Evolutionary conservation across 1,139 yeast species (phyloP).

Genomic region (Scheffersomyces illinoinensis): DNA sequence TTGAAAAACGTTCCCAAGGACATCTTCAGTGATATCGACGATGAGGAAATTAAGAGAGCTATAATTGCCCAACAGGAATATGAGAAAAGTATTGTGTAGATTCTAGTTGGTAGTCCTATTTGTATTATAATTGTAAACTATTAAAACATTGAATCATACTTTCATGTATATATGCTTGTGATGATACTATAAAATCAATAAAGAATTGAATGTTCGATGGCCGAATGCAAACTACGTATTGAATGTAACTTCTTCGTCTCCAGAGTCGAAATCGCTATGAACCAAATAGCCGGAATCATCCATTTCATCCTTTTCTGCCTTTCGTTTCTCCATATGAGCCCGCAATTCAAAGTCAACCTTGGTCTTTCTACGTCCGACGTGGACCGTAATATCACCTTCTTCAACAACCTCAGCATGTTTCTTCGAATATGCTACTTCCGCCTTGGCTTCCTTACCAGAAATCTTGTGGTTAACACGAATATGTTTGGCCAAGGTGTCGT

Average conservation of each 20-base stretch:
- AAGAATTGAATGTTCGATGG: neutral
- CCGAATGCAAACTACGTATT: neutral
- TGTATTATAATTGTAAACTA: neutral
- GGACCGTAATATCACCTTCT: slow-evolving; percentile 48
- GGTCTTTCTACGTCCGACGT: slow-evolving; percentile 50
- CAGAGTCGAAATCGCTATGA: slow-evolving; percentile 23
- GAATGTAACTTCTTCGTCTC: slow-evolving; percentile 25
- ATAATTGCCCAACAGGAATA: slow-evolving; percentile 63
- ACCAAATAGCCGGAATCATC: slow-evolving; percentile 15
- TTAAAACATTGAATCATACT: neutral
- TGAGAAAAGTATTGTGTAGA: slow-evolving; percentile 33
- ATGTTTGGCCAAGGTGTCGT: slow-evolving; percentile 94
- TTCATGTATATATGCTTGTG: neutral
- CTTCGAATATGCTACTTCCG: slow-evolving; percentile 50
- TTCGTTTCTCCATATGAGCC: slow-evolving; percentile 48
- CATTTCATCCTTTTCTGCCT: slow-evolving; percentile 21
- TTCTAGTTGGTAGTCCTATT: neutral
- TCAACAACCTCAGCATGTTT: slow-evolving; percentile 48
- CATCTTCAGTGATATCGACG: slow-evolving; percentile 56
- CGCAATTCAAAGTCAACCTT: slow-evolving; percentile 50
- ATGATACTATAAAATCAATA: neutral
- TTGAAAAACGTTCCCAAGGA: slow-evolving; percentile 57
- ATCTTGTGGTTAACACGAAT: slow-evolving; percentile 84
- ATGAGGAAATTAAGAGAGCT: slow-evolving; percentile 56
- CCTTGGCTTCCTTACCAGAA: slow-evolving; percentile 64